These are phyloP conservation scores for Erucastrum elatum DNA, from an alignment of 345 rosid genomes.

Conservation along the genomic window DNA sequence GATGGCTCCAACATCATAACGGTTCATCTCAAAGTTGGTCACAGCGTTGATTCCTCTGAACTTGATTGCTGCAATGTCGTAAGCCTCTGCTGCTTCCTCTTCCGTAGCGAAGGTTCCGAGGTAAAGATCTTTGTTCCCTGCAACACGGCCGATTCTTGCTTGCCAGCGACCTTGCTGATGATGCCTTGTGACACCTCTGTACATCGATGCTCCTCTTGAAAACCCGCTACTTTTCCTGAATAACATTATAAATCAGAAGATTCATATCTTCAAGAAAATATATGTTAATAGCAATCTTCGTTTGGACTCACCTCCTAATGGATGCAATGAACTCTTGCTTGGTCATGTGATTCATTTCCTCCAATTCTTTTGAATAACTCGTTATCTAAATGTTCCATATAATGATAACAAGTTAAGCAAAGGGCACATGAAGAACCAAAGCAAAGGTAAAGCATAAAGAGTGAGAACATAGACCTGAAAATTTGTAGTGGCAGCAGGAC, in stretches of 20 bases:
- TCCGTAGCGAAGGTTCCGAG: constrained; percentile 96
- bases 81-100: constrained; percentile 98
- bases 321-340: constrained; percentile 96
- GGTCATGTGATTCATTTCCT: constrained; percentile 80
- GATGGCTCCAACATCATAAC: constrained; percentile 81
- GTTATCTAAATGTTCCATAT: constrained; percentile 43
- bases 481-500: constrained; percentile 82
- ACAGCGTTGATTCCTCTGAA: constrained; percentile 86
- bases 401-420: neutral
- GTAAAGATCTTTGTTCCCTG: constrained; percentile 94
- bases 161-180: constrained; percentile 99
- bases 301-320: constrained; percentile 63
- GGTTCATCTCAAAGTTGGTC: constrained; percentile 90
- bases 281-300: neutral
- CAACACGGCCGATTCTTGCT: constrained; percentile 96
- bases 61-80: constrained; percentile 93
- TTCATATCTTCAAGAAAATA: neutral
- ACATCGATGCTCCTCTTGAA: constrained; percentile 92
- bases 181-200: constrained; percentile 96
- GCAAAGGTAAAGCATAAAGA: neutral
- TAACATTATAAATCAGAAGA: neutral
- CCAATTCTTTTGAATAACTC: constrained; percentile 63
- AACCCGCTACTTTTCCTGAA: constrained; percentile 93
- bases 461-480: constrained; percentile 49
- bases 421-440: neutral